These are phyloP conservation scores for Ochromonadaceae sp. DNA, from an alignment of 352 stramenopile species.

Conservation along the genomic window DNA sequence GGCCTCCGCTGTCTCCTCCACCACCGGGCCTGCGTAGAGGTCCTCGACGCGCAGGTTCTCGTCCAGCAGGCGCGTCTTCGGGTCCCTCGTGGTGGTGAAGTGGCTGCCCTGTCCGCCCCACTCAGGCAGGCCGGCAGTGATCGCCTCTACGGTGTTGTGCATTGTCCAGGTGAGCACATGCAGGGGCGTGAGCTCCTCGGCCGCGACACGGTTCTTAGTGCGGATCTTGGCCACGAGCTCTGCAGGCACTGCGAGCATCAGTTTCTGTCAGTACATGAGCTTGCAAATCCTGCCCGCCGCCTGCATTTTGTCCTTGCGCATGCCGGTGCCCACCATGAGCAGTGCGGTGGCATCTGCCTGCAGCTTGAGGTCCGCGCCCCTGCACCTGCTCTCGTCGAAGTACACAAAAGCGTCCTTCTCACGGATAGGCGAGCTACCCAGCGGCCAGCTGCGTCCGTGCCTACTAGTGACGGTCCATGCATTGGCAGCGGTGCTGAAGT, in stretches of 20 bases:
- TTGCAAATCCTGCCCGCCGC: conserved; percentile 62
- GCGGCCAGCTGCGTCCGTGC: conserved; percentile 34
- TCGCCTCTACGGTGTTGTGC: conserved; percentile 39
- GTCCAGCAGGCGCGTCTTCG: neutral
- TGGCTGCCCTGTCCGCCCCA: conserved; percentile 27
- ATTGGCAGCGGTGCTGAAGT: conserved; percentile 45
- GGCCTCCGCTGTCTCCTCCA: too few species aligned
- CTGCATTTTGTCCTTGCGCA: conserved; percentile 82
- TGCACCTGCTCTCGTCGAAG: conserved; percentile 67
- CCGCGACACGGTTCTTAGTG: too few species aligned
- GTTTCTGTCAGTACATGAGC: conserved; percentile 50
- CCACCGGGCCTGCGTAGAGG: conserved; percentile 20
- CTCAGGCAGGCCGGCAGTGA: conserved; percentile 41
- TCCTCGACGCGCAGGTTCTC: neutral
- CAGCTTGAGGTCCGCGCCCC: conserved; percentile 69
- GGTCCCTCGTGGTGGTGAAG: conserved; percentile 33
- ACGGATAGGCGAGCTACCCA: conserved; percentile 46
- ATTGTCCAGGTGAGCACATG: conserved; percentile 18
- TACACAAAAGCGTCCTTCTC: conserved; percentile 69
- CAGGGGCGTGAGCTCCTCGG: too few species aligned
- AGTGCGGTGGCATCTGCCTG: conserved; percentile 44
- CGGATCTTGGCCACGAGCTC: conserved; percentile 35
- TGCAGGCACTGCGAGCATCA: conserved; percentile 46
- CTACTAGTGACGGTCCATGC: conserved; percentile 56
- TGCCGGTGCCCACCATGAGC: conserved; percentile 55